Evolutionary conservation across 169 alveolate species (phyloP).

Genomic region (Toxoplasma gondii): DNA sequence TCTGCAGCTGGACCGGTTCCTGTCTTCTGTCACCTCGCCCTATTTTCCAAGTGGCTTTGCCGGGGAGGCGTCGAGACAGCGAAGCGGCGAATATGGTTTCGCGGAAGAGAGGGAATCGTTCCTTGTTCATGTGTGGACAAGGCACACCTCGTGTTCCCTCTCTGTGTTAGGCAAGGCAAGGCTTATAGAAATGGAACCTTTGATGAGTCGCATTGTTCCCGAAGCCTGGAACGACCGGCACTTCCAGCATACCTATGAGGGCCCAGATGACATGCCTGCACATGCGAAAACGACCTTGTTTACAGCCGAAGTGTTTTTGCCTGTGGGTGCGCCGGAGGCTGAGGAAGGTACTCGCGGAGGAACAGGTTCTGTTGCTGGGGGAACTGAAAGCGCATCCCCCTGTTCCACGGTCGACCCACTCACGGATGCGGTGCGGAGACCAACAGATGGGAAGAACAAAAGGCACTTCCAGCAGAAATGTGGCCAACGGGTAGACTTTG

Average conservation of each 20-base stretch:
- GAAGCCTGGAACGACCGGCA: conserved; percentile 36
- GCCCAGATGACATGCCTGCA: conserved; percentile 59
- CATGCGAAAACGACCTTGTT: conserved; percentile 43
- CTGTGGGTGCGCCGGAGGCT: not conserved
- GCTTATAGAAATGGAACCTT: conserved; percentile 8
- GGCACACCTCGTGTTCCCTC: conserved; percentile 22
- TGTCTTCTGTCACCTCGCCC: not conserved
- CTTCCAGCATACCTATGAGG: conserved; percentile 50
- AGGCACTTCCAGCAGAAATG: not conserved
- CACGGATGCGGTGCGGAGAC: not conserved
- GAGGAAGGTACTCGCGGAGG: not conserved
- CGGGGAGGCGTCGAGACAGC: not conserved
- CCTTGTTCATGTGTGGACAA: not conserved
- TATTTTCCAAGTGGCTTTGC: not conserved
- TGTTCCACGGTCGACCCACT: not conserved
- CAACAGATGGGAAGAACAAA: not conserved
- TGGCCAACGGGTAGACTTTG: not conserved
- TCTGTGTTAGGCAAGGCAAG: not conserved
- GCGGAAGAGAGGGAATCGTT: not conserved
- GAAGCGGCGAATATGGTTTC: not conserved
- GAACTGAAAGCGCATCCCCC: not conserved
- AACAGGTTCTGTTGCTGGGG: not conserved
- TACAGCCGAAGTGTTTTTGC: not conserved
- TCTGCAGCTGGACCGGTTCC: not conserved
- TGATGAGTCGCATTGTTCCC: conserved; percentile 40